Evolutionary conservation across 75 land plant genomes (phyloP).

Genomic region (Selaginella moellendorffii): DNA sequence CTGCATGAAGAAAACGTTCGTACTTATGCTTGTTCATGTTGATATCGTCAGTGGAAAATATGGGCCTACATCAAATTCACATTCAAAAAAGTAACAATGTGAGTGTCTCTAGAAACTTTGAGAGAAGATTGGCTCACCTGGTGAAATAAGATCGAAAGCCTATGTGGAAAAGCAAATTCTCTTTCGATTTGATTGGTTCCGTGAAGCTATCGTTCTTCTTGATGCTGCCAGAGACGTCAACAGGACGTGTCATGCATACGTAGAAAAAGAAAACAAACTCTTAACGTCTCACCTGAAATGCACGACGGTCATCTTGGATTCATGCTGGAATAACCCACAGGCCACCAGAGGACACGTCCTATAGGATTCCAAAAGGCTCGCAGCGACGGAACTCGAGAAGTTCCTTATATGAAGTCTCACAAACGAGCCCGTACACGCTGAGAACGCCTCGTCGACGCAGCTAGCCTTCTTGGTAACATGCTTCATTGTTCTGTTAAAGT

Average conservation of each 20-base stretch:
- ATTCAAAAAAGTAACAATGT: not conserved
- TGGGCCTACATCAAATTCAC: conserved; percentile 40
- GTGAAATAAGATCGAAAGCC: conserved; percentile 73
- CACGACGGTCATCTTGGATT: conserved; percentile 93
- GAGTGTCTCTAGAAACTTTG: not conserved
- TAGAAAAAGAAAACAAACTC: not conserved
- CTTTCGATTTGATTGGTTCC: conserved; percentile 80
- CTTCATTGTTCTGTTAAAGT: conserved; percentile 64
- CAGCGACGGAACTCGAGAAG: conserved; percentile 39
- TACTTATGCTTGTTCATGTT: conserved; percentile 88
- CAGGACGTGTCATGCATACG: not conserved
- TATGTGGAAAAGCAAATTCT: conserved; percentile 59
- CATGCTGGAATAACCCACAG: conserved; percentile 89
- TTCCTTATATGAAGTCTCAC: conserved; percentile 50
- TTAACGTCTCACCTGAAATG: conserved; percentile 68
- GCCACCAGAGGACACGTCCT: conserved; percentile 38
- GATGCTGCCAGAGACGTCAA: conserved; percentile 41
- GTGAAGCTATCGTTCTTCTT: conserved; percentile 62
- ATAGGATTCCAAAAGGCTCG: conserved; percentile 25
- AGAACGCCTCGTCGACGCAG: conserved; percentile 27
- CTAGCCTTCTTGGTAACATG: conserved; percentile 50
- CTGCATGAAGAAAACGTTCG: conserved; percentile 91
- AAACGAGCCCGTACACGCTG: conserved; percentile 9
- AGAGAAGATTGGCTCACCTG: conserved; percentile 32
- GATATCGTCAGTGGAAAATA: conserved; percentile 75